Evolutionary conservation across 2,329 filamentous ascomycete species (phyloP).

Genomic region (Diplodia sapinea): DNA sequence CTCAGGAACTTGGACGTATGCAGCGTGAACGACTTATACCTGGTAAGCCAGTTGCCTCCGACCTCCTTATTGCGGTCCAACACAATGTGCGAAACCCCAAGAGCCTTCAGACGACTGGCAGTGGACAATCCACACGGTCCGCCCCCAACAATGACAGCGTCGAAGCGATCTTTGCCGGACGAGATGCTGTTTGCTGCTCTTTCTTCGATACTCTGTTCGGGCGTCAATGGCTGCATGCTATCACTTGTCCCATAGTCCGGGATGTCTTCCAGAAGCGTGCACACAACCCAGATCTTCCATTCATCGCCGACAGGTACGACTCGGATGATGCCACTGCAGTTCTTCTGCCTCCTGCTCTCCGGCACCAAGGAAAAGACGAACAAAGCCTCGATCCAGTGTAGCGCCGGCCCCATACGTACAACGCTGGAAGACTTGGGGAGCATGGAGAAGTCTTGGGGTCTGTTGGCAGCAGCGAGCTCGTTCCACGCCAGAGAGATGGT

Average conservation of each 20-base stretch:
- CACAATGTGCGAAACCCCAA: slow-evolving; percentile 52
- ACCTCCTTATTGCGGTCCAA: slow-evolving; percentile 52
- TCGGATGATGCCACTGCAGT: slow-evolving; percentile 40
- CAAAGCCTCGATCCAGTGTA: slow-evolving; percentile 41
- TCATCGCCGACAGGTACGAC: slow-evolving; percentile 41
- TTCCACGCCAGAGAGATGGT: slow-evolving; percentile 50
- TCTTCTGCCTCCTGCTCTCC: slow-evolving; percentile 36
- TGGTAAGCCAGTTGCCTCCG: slow-evolving; percentile 54
- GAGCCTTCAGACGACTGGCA: slow-evolving; percentile 52
- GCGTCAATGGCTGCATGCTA: slow-evolving; percentile 28
- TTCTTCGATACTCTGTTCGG: slow-evolving; percentile 37
- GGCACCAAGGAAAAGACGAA: slow-evolving; percentile 41
- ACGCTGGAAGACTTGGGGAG: slow-evolving; percentile 34
- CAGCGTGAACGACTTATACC: slow-evolving; percentile 54
- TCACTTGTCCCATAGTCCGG: slow-evolving; percentile 43
- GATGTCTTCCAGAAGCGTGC: slow-evolving; percentile 46
- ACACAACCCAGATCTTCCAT: slow-evolving; percentile 51
- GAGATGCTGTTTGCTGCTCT: slow-evolving; percentile 42
- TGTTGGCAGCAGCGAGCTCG: slow-evolving; percentile 39
- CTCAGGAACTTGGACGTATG: slow-evolving; percentile 51
- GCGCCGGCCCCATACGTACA: slow-evolving; percentile 35
- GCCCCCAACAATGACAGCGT: slow-evolving; percentile 42
- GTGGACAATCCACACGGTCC: slow-evolving; percentile 54
- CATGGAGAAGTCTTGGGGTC: slow-evolving; percentile 40
- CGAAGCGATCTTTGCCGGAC: slow-evolving; percentile 33